Percentiles rank a stretch among this genome's conserved stretches.
Conservation (phyloP, 441 rosid genomes). For the Erysimum pusillum region DNA sequence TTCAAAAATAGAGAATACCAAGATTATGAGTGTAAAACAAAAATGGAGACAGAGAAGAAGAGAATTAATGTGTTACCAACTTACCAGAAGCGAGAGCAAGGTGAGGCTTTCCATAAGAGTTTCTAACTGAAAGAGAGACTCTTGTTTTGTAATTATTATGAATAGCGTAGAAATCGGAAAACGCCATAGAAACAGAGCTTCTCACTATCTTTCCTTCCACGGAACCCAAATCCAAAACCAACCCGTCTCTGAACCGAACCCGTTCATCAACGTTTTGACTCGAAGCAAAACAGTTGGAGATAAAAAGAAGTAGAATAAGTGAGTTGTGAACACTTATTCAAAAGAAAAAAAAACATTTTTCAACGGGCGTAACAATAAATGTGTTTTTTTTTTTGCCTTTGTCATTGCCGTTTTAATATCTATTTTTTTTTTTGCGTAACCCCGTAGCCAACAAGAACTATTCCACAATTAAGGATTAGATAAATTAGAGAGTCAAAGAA, state of each 20-base stretch:
- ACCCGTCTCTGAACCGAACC: conserved; percentile 24
- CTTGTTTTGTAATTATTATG: conserved; percentile 47
- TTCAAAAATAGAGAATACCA: background rate
- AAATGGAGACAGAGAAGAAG: background rate
- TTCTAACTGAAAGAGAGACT: conserved; percentile 34
- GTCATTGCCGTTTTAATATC: background rate
- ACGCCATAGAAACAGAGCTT: conserved; percentile 46
- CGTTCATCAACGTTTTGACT: conserved; percentile 1
- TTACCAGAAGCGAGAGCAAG: conserved; percentile 43
- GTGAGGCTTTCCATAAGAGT: conserved; percentile 47
- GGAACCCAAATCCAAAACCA: conserved; percentile 49
- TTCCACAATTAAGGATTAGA: background rate
- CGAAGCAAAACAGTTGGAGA: conserved; percentile 24
- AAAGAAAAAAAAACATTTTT: no score
- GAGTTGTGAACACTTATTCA: no score
- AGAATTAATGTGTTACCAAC: background rate
- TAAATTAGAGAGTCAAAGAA: background rate
- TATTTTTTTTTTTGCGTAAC: background rate
- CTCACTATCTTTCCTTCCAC: conserved; percentile 43
- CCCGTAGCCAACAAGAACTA: conserved; percentile 3
- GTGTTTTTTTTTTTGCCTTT: background rate
- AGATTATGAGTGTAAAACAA: background rate
- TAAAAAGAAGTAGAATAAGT: conserved; percentile 10
- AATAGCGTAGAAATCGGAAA: conserved; percentile 47
- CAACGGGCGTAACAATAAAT: background rate